Percentiles rank a stretch among this genome's conserved stretches.
These are phyloP conservation scores for Talaromyces nanjingensis DNA, from an alignment of 495 filamentous ascomycete genomes.

Conservation along the genomic window DNA sequence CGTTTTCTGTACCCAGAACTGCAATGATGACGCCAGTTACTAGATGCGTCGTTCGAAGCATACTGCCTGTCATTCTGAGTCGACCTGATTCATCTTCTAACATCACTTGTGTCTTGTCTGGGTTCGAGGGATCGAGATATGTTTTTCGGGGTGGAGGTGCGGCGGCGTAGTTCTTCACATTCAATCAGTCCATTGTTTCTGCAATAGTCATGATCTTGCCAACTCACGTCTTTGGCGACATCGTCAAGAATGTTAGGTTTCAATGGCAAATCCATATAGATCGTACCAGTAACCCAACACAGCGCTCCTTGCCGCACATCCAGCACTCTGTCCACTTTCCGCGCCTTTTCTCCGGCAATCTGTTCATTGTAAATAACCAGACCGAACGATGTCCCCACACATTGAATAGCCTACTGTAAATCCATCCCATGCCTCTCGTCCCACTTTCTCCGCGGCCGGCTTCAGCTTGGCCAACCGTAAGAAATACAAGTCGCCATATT, in stretches of 20 bases:
- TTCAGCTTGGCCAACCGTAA: conserved; percentile 83
- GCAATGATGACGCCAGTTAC: conserved; percentile 91
- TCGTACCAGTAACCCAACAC: conserved; percentile 90
- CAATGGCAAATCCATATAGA: conserved; percentile 94
- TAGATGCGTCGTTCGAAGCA: conserved; percentile 56
- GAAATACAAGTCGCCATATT: conserved; percentile 97
- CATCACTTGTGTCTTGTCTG: conserved; percentile 58
- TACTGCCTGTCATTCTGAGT: conserved; percentile 66
- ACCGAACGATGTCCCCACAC: neutral
- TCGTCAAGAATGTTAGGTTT: conserved; percentile 98
- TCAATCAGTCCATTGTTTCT: neutral
- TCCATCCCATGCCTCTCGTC: conserved; percentile 67
- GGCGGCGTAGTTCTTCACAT: conserved; percentile 69
- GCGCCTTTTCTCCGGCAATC: conserved; percentile 70
- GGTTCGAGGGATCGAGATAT: conserved; percentile 50
- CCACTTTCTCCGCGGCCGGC: conserved; percentile 69
- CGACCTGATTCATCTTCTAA: conserved; percentile 95
- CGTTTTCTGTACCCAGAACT: conserved; percentile 86
- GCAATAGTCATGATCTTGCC: no score
- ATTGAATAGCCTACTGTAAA: conserved; percentile 42
- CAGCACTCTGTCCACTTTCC: conserved; percentile 74
- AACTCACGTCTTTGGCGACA: conserved; percentile 81
- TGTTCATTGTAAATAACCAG: conserved; percentile 19
- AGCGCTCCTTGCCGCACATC: conserved; percentile 94
- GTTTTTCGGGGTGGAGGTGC: conserved; percentile 75